Percentiles rank a stretch among this genome's conserved stretches.
Conservation (phyloP, 257 asterid species). For the Solanum arcanum region DNA sequence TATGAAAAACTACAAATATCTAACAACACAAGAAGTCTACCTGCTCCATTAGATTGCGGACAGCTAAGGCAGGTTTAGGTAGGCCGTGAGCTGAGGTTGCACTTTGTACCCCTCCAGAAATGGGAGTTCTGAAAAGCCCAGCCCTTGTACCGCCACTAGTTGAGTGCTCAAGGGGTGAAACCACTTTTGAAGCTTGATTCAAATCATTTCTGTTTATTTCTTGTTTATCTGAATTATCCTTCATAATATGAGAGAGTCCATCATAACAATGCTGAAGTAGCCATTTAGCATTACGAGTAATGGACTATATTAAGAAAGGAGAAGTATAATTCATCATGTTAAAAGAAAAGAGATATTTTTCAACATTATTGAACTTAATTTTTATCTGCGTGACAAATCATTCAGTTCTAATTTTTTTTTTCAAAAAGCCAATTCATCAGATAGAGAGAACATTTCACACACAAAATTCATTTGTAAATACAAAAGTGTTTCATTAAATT, state of each 20-base stretch:
- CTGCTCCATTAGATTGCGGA: constrained; percentile 98
- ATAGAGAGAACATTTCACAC: not conserved
- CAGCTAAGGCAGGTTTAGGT: constrained; percentile 94
- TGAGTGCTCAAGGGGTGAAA: constrained; percentile 27
- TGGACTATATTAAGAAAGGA: constrained; percentile 24
- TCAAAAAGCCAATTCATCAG: not conserved
- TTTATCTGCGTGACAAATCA: not conserved
- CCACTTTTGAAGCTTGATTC: constrained; percentile 11
- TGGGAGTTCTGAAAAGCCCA: constrained; percentile 95
- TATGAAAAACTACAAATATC: not conserved
- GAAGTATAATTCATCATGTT: constrained; percentile 12
- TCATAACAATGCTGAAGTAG: constrained; percentile 42
- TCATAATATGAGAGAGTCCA: constrained; percentile 56
- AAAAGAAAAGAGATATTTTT: not conserved
- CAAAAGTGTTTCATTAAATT: not conserved
- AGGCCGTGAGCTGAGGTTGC: constrained; percentile 95
- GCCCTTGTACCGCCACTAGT: constrained; percentile 74
- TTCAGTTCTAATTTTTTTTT: not conserved
- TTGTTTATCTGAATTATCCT: constrained; percentile 47
- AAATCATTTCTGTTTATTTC: constrained; percentile 22
- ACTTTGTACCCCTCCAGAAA: constrained; percentile 98
- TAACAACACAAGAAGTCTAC: constrained; percentile 12
- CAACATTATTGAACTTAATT: not conserved
- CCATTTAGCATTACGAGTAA: constrained; percentile 34
- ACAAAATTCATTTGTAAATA: not conserved